Evolutionary conservation across 306 rosid species (phyloP).

Genomic region (Trichosanthes cucumerina): DNA sequence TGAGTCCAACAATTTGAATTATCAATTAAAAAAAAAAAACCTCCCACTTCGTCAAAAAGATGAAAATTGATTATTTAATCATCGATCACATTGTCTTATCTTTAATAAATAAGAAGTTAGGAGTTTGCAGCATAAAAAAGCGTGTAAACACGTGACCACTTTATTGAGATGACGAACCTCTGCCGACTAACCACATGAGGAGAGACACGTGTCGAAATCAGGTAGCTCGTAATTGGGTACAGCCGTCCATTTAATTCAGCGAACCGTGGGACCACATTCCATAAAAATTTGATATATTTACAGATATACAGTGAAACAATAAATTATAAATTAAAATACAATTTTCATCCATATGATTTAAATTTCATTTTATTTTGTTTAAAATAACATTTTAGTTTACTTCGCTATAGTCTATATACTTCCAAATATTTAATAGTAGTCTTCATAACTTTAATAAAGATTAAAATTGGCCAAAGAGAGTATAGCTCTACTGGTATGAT

Average conservation of each 20-base stretch:
- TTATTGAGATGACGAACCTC: neutral
- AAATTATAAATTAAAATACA: no score
- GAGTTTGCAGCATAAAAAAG: neutral
- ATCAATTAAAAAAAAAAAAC: no score
- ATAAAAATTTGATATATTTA: neutral
- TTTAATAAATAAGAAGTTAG: neutral
- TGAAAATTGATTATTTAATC: neutral
- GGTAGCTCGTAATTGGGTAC: neutral
- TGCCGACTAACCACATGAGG: neutral
- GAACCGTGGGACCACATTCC: neutral
- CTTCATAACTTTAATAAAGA: no score
- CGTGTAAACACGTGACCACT: neutral
- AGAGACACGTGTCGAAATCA: neutral
- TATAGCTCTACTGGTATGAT: no score
- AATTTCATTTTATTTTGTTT: no score
- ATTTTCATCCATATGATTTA: no score
- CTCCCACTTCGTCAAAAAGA: no score
- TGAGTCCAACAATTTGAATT: no score
- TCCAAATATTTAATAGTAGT: no score
- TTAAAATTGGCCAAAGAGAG: no score
- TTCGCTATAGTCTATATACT: no score
- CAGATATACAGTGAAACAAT: neutral
- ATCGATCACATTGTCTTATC: neutral
- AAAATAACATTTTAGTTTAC: no score
- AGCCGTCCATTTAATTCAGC: neutral